Evolutionary conservation across 495 filamentous ascomycete genomes (phyloP), one percentile per base, ranked within the genome.

Genomic region (Podospora australis): DNA sequence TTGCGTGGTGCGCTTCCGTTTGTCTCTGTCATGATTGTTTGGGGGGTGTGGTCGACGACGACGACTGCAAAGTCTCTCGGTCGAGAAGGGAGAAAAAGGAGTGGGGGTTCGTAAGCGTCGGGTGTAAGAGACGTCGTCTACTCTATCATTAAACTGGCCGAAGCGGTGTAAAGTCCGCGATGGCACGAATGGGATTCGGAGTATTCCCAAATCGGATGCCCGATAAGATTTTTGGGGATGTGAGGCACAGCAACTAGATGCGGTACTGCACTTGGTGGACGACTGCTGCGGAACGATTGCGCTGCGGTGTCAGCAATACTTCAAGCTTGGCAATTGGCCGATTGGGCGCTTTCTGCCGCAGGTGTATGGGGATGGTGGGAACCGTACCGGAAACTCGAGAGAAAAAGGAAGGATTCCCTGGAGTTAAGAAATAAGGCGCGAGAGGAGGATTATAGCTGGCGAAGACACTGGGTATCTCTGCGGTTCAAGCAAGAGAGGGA

Each of bases 1-100:
- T 54, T 57, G 56, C 54, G 51, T 39, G 22, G 58, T 58, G 62
- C 61, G 43, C 46, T 58, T 54, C 78, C 79, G 57, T 82, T 84
- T 48, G 67, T 57, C 41, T 70, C 59, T 21, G 68, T 53, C 64
- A 73, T 72, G 20, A 55, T 62, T 51, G 61, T 51, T 17, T 32
- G 40, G 26, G 20, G 35, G 16, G 30, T 7, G n/a, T 45, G 34
- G 29, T 45, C 6, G 26, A 39, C 22, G 20, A 46, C 21, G 10
- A 39, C 26, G 19, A 26, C 29, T 16, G 23, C 19, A 26, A 24
- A 34, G n/a, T 43, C n/a, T 23, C 17, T 43, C n/a, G 40, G n/a
- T n/a, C n/a, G n/a, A n/a, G n/a, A n/a, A n/a, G n/a, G n/a, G n/a
- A n/a, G n/a, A n/a, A n/a, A n/a, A n/a, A n/a, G 28, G 25, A 41